Evolutionary conservation across 352 stramenopile genomes (phyloP).

Genomic region (Pythium apleroticum): DNA sequence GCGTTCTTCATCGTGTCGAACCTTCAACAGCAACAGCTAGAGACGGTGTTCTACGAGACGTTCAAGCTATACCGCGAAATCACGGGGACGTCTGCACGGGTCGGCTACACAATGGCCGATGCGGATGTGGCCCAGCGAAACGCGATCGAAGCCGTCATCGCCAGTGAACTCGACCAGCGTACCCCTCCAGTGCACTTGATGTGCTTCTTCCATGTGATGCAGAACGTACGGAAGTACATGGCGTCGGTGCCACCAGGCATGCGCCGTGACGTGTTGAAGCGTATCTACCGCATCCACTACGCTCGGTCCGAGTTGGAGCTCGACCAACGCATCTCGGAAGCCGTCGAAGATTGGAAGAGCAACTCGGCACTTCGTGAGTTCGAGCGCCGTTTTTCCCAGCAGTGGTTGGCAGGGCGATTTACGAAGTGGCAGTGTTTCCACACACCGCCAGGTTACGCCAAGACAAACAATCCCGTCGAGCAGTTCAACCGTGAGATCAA

Average conservation of each 20-base stretch:
- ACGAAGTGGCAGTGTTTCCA: slow-evolving; percentile 3
- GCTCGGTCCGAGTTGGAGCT: neutral
- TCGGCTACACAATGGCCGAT: slow-evolving; percentile 6
- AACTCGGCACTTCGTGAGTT: neutral
- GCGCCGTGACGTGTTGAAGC: neutral
- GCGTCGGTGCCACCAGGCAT: neutral
- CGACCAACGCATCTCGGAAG: neutral
- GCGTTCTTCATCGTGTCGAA: slow-evolving; percentile 7
- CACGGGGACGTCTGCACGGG: too few species aligned
- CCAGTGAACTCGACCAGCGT: neutral
- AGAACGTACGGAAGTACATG: slow-evolving; percentile 10
- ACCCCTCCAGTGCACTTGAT: neutral
- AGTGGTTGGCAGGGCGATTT: neutral
- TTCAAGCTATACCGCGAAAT: too few species aligned
- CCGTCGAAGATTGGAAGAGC: neutral
- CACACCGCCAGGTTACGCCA: neutral
- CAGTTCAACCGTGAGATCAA: slow-evolving; percentile 13
- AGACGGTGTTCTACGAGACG: too few species aligned
- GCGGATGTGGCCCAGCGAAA: slow-evolving; percentile 1
- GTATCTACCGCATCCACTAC: slow-evolving; percentile 7
- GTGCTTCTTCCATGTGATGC: slow-evolving; percentile 16
- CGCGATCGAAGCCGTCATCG: neutral
- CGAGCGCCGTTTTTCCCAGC: neutral
- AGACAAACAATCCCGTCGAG: slow-evolving; percentile 13
- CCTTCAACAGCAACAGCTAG: neutral